Conservation (phyloP, 345 rosid genomes). For the Abelmoschus esculentus region DNA sequence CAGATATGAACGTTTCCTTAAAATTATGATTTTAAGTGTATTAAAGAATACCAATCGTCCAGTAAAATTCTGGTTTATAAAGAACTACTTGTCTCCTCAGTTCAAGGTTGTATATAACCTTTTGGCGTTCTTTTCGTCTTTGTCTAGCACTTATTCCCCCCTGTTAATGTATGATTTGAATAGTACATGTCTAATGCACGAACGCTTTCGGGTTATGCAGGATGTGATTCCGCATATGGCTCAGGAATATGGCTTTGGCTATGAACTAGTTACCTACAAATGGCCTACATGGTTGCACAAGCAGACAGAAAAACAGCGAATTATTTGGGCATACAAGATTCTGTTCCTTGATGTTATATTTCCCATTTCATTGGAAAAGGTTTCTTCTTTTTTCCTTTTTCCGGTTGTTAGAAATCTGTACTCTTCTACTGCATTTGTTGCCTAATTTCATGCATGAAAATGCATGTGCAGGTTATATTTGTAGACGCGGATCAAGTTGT, state of each 20-base stretch:
- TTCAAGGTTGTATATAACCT: conserved; percentile 56
- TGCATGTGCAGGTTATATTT: conserved; percentile 48
- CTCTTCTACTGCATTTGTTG: not conserved
- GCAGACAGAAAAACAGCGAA: conserved; percentile 97
- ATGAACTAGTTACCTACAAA: conserved; percentile 87
- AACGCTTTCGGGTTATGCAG: conserved; percentile 34
- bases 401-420: not conserved
- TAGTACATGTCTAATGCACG: conserved; percentile 6
- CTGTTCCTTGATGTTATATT: conserved; percentile 96
- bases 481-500: conserved; percentile 98
- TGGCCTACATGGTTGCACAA: conserved; percentile 99
- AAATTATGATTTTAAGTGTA: conserved; percentile 96
- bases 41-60: conserved; percentile 86
- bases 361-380: conserved; percentile 95
- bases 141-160: not conserved
- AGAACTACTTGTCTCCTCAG: conserved; percentile 97
- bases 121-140: not conserved
- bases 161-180: conserved; percentile 11
- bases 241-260: conserved; percentile 78
- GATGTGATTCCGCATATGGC: conserved; percentile 98
- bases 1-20: conserved; percentile 94
- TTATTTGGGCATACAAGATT: conserved; percentile 98
- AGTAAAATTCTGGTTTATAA: conserved; percentile 98
- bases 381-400: conserved; percentile 15
- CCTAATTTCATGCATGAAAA: not conserved